These are phyloP conservation scores for Candida koratica DNA, from an alignment of 805 yeast species.

Conservation along the genomic window DNA sequence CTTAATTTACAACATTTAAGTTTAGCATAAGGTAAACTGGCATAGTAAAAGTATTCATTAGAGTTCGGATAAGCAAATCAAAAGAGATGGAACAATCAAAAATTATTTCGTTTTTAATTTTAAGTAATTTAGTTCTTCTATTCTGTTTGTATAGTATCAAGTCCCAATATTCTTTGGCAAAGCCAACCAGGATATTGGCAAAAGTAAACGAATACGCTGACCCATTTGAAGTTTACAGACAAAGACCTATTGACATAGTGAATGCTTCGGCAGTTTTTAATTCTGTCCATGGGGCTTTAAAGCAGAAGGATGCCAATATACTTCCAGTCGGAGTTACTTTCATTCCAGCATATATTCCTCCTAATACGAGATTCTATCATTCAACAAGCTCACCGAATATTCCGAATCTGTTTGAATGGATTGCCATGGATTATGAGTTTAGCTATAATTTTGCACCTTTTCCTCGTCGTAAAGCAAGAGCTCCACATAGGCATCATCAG, in stretches of 20 bases:
- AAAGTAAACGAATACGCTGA: constrained; percentile 2
- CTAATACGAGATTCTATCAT: constrained; percentile 57
- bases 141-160: not conserved
- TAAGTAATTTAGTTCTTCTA: not conserved
- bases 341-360: constrained; percentile 58
- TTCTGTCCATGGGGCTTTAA: constrained; percentile 49
- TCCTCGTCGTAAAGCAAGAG: not conserved
- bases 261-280: constrained; percentile 58
- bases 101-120: not conserved
- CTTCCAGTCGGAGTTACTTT: constrained; percentile 55
- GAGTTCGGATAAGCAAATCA: constrained; percentile 1
- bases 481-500: not conserved
- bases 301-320: constrained; percentile 48
- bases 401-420: constrained; percentile 55
- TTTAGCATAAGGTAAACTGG: too few species aligned
- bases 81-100: constrained; percentile 1
- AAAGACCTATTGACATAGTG: constrained; percentile 46
- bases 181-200: not conserved
- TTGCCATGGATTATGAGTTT: constrained; percentile 62
- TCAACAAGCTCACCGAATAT: constrained; percentile 39
- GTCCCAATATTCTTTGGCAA: not conserved
- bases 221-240: constrained; percentile 6
- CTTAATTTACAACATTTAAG: too few species aligned
- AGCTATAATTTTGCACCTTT: constrained; percentile 45
- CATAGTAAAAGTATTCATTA: too few species aligned